Evolutionary conservation across 2,329 filamentous ascomycete species (phyloP).

Genomic region (Biscogniauxia marginata): DNA sequence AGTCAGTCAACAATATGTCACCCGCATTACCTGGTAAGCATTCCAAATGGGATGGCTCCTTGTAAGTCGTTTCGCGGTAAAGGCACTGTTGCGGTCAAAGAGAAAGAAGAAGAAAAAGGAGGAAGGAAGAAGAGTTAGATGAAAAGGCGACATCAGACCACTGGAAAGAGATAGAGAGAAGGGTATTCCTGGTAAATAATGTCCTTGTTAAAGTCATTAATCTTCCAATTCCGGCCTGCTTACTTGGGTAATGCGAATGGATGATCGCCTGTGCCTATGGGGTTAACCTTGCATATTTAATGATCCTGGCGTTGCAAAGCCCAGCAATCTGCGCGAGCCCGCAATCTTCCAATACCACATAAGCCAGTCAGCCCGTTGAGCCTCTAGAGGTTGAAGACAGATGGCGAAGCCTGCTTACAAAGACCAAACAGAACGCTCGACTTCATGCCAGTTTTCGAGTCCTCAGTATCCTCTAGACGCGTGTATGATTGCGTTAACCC

Average conservation of each 20-base stretch:
- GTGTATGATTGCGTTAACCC: no score
- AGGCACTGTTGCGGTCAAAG: background rate
- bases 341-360: no score
- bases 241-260: background rate
- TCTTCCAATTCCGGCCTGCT: background rate
- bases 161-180: background rate
- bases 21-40: background rate
- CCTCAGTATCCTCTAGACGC: no score
- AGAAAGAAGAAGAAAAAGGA: background rate
- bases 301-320: background rate
- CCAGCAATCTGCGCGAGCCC: background rate
- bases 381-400: no score
- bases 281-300: background rate
- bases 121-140: background rate
- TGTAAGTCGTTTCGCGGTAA: background rate
- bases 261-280: background rate
- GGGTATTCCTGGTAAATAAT: background rate
- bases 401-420: no score
- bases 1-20: background rate
- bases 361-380: no score
- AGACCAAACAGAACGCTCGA: no score
- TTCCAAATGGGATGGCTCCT: background rate
- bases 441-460: no score
- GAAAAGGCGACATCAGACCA: background rate
- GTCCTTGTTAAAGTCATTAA: background rate